phyloP scores from a whole-genome alignment of 2,329 filamentous ascomycete species.

The Diplodia seriata region DNA sequence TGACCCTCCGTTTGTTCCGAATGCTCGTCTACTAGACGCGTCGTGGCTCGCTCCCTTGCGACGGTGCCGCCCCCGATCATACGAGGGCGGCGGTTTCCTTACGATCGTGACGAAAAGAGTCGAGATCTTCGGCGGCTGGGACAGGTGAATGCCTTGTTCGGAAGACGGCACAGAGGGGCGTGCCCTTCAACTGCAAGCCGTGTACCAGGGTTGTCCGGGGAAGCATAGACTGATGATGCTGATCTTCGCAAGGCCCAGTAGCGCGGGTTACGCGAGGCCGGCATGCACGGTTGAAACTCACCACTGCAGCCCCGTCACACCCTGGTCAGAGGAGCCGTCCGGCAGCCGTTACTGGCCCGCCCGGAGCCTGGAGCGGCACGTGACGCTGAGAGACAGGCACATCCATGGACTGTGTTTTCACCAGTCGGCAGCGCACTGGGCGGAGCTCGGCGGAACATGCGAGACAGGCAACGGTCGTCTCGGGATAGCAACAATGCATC shows the following conservation, averaged over 20 bases:
- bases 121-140: slow-evolving; percentile 9
- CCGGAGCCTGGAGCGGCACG: slow-evolving; percentile 14
- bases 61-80: slow-evolving; percentile 28
- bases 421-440: slow-evolving; percentile 2
- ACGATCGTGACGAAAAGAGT: slow-evolving; percentile 30
- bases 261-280: slow-evolving; percentile 25
- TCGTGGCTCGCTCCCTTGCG: slow-evolving; percentile 5
- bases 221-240: slow-evolving; percentile 17
- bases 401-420: slow-evolving; percentile 10
- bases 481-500: slow-evolving; percentile 11
- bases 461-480: slow-evolving; percentile 25
- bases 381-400: slow-evolving; percentile 8
- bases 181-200: slow-evolving; percentile 4
- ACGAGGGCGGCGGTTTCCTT: slow-evolving; percentile 22
- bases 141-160: slow-evolving; percentile 1
- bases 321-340: slow-evolving; percentile 27
- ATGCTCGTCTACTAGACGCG: slow-evolving; percentile 1
- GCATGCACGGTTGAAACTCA: slow-evolving; percentile 28
- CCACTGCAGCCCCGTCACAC: slow-evolving; percentile 26
- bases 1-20: slow-evolving; percentile 19
- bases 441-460: slow-evolving; percentile 28
- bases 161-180: slow-evolving; percentile 16
- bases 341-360: slow-evolving; percentile 14
- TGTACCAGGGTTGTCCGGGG: slow-evolving; percentile 17
- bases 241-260: slow-evolving; percentile 24